phyloP scores from a whole-genome alignment of 129 eudicot species.

The Scalesia atractyloides region DNA sequence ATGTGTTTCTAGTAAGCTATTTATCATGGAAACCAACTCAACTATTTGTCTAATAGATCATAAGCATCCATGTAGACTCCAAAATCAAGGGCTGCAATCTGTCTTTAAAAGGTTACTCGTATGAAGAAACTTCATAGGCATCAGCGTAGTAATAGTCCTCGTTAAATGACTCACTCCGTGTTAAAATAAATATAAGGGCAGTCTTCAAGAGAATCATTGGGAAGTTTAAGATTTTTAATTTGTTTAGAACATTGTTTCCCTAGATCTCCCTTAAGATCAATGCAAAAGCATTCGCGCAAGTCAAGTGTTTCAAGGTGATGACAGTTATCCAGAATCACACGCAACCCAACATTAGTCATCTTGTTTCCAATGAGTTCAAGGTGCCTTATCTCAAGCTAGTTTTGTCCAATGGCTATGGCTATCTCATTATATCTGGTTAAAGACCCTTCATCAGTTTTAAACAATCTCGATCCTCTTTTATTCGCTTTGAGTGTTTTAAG shows the following conservation, averaged over 20 bases:
- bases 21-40: too few relatives aligned
- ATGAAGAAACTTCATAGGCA: too few relatives aligned
- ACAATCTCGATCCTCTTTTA: too few relatives aligned
- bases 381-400: background rate
- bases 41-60: too few relatives aligned
- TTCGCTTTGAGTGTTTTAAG: background rate
- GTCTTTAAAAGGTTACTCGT: too few relatives aligned
- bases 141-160: too few relatives aligned
- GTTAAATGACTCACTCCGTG: too few relatives aligned
- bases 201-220: background rate
- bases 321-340: background rate
- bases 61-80: too few relatives aligned
- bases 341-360: background rate
- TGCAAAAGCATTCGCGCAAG: background rate
- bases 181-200: background rate
- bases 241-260: slow-evolving; percentile 1
- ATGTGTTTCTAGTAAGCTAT: too few relatives aligned
- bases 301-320: background rate
- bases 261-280: background rate
- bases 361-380: background rate
- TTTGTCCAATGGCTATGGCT: background rate
- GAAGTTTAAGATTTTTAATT: background rate
- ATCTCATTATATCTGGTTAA: too few relatives aligned
- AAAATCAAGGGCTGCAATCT: too few relatives aligned
- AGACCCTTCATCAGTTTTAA: background rate